Evolutionary conservation across 192 early-diverging fungal genomes (phyloP).

Genomic region (Dispira parvispora): DNA sequence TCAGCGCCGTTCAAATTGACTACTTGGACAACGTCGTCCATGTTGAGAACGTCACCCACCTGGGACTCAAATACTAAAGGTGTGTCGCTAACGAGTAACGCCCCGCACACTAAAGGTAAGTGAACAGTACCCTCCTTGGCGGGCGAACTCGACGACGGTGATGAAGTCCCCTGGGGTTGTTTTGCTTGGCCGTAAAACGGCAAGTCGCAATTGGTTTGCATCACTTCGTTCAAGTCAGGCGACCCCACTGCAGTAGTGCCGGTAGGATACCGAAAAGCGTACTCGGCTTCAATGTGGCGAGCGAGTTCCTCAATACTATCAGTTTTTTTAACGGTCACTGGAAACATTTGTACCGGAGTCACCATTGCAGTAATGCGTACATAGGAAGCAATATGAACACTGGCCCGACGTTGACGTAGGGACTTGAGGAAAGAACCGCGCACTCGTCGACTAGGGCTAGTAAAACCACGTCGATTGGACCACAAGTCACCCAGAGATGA

Average conservation of each 20-base stretch:
- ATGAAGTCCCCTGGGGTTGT: too few relatives aligned
- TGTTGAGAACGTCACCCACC: constrained; percentile 32
- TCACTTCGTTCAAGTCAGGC: too few relatives aligned
- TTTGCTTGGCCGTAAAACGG: too few relatives aligned
- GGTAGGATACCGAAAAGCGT: constrained; percentile 21
- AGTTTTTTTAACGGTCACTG: constrained; percentile 31
- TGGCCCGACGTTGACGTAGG: constrained; percentile 2
- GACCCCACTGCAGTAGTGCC: too few relatives aligned
- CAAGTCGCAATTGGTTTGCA: too few relatives aligned
- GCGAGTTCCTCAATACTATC: constrained; percentile 46
- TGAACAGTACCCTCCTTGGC: too few relatives aligned
- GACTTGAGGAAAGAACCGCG: not conserved
- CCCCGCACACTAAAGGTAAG: constrained; percentile 20
- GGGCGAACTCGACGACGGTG: too few relatives aligned
- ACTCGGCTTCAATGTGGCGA: constrained; percentile 52
- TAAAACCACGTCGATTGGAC: not conserved
- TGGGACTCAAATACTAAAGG: constrained; percentile 32
- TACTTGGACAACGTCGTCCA: constrained; percentile 31
- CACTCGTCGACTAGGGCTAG: not conserved
- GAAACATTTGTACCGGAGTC: constrained; percentile 19
- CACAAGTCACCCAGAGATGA: too few relatives aligned
- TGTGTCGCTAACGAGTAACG: constrained; percentile 20
- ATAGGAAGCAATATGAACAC: constrained; percentile 27
- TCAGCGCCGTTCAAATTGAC: constrained; percentile 22
- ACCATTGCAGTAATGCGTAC: constrained; percentile 27